Percentiles rank a stretch among this genome's conserved stretches.
phyloP scores from a whole-genome alignment of 805 yeast genomes.

The Candida xiaguanensis region DNA sequence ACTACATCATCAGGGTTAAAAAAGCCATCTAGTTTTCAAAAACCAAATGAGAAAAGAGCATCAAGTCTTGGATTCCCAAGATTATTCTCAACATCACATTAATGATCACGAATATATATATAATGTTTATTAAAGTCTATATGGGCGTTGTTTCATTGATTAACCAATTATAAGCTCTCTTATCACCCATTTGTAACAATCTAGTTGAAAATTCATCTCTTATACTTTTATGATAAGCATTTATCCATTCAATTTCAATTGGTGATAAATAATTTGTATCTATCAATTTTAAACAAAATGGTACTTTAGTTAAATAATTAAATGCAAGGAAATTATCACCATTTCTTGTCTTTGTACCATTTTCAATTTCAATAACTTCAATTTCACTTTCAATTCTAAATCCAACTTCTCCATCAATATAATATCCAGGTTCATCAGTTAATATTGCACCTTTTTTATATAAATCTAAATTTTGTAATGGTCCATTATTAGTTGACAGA shows the following conservation, averaged over 20 bases:
- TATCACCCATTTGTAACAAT: constrained; percentile 52
- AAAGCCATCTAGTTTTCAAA: constrained; percentile 34
- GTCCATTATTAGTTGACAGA: constrained; percentile 50
- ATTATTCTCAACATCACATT: constrained; percentile 17
- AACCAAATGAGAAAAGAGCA: constrained; percentile 20
- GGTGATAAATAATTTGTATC: constrained; percentile 26
- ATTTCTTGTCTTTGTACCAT: constrained; percentile 33
- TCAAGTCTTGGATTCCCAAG: constrained; percentile 23
- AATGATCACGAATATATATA: background rate
- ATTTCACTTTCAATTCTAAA: constrained; percentile 86
- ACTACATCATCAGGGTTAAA: constrained; percentile 16
- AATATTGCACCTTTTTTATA: constrained; percentile 62
- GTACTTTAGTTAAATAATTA: constrained; percentile 40
- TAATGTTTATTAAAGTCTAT: constrained; percentile 1
- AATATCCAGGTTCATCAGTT: constrained; percentile 94
- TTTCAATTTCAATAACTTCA: constrained; percentile 43
- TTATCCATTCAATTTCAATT: constrained; percentile 36
- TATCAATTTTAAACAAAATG: constrained; percentile 35
- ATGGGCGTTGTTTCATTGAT: constrained; percentile 54
- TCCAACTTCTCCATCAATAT: constrained; percentile 87
- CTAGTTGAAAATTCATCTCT: constrained; percentile 29
- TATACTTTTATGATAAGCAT: constrained; percentile 32
- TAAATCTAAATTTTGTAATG: constrained; percentile 39
- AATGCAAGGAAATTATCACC: constrained; percentile 34
- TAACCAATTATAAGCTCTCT: constrained; percentile 68